A percentile compares a stretch with the other conserved stretches of the same genome.
phyloP scores from a whole-genome alignment of 2,329 filamentous ascomycete species.

The Arachnopeziza araneosa region DNA sequence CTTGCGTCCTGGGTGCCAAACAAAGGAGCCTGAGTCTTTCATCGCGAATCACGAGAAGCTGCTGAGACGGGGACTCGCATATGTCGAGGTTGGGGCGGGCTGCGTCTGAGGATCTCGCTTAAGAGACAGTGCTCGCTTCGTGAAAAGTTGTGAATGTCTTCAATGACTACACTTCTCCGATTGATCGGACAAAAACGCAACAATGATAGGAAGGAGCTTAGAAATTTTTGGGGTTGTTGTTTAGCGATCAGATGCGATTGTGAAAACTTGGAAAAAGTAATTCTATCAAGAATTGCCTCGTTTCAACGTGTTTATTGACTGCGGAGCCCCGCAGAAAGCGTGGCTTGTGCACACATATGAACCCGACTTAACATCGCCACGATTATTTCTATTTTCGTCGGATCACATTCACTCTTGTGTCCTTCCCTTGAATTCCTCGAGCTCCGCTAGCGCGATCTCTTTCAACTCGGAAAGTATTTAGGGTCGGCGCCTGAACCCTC shows the following conservation, averaged over 20 bases:
- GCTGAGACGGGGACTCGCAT: not conserved
- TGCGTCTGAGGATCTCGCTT: not conserved
- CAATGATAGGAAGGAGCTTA: not conserved
- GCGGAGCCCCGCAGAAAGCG: not conserved
- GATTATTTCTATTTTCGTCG: conserved; percentile 1
- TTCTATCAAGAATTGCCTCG: conserved; percentile 4
- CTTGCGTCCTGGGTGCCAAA: not conserved
- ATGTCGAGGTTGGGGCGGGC: not conserved
- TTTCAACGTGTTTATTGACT: not conserved
- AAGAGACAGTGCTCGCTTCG: not conserved
- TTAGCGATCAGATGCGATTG: not conserved
- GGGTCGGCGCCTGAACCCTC: not conserved
- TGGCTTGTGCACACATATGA: conserved; percentile 1
- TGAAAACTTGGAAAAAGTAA: conserved; percentile 5
- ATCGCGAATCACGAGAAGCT: not conserved
- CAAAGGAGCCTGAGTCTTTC: not conserved
- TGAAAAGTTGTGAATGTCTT: conserved; percentile 5
- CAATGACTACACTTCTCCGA: not conserved
- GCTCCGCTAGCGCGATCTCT: not conserved
- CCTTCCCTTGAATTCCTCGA: not conserved
- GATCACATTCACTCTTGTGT: conserved; percentile 2
- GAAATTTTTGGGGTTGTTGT: not conserved
- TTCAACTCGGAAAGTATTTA: not conserved
- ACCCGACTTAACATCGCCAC: not conserved
- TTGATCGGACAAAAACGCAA: not conserved